A percentile compares a stretch with the other conserved stretches of the same genome.
Conservation (phyloP, 768 basidiomycete genomes). For the Psilocybe tampanensis region DNA sequence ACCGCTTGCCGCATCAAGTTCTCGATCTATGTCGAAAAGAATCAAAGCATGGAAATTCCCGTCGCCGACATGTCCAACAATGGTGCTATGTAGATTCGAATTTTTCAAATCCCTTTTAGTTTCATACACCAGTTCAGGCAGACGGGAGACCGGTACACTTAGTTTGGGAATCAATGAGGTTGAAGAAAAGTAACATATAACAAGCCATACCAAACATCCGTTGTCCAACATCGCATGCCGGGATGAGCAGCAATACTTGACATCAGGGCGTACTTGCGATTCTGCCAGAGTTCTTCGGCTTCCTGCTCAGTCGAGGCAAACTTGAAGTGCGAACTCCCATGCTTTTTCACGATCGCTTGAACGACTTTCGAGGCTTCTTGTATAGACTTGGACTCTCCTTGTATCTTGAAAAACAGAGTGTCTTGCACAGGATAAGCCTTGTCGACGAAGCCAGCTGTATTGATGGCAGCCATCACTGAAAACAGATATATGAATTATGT, state of each 20-base stretch:
- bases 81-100: conserved; percentile 61
- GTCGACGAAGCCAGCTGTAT: conserved; percentile 62
- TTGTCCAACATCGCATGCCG: conserved; percentile 76
- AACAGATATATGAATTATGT: not conserved
- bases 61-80: conserved; percentile 83
- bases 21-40: conserved; percentile 60
- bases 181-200: not conserved
- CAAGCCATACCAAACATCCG: conserved; percentile 81
- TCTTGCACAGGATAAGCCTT: conserved; percentile 69
- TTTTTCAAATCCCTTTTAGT: conserved; percentile 76
- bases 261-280: conserved; percentile 83
- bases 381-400: conserved; percentile 68
- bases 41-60: conserved; percentile 62
- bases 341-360: conserved; percentile 61
- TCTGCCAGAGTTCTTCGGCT: conserved; percentile 79
- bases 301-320: conserved; percentile 78
- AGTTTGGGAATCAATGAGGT: not conserved
- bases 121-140: conserved; percentile 72
- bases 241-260: conserved; percentile 67
- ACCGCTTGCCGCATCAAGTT: conserved; percentile 52
- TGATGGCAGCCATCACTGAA: conserved; percentile 78
- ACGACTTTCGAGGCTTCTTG: conserved; percentile 60
- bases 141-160: conserved; percentile 70
- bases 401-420: conserved; percentile 90
- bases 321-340: conserved; percentile 69